Evolutionary conservation across 1,139 yeast species (phyloP).

Genomic region (Blastobotrys proliferans): DNA sequence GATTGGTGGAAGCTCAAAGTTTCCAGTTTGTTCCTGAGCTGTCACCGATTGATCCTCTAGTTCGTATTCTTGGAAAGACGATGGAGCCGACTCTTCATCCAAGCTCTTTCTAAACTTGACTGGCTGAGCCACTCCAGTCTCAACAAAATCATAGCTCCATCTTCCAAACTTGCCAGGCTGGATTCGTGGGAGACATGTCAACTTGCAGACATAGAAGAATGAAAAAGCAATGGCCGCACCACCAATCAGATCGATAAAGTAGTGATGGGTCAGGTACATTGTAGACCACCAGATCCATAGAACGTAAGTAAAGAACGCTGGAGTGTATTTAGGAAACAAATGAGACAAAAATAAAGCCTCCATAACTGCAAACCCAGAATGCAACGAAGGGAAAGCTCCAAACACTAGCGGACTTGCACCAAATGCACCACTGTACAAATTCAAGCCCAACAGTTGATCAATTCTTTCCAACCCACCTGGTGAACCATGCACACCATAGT

Average conservation of each 20-base stretch:
- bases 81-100: constrained; percentile 19
- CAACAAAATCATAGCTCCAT: constrained; percentile 66
- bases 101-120: constrained; percentile 32
- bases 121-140: constrained; percentile 32
- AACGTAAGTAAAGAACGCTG: constrained; percentile 69
- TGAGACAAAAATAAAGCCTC: constrained; percentile 82
- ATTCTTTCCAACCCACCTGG: constrained; percentile 96
- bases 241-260: constrained; percentile 85
- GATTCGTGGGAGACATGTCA: constrained; percentile 67
- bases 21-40: constrained; percentile 6
- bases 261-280: constrained; percentile 94
- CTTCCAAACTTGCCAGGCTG: constrained; percentile 66
- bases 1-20: constrained; percentile 13
- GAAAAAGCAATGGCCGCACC: constrained; percentile 76
- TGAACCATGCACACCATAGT: constrained; percentile 87
- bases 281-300: constrained; percentile 98
- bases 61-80: constrained; percentile 3
- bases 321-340: constrained; percentile 66
- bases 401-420: constrained; percentile 86
- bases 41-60: neutral
- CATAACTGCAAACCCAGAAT: constrained; percentile 90
- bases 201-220: constrained; percentile 70
- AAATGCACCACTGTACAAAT: constrained; percentile 83
- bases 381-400: constrained; percentile 97
- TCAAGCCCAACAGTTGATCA: constrained; percentile 73